phyloP scores from a whole-genome alignment of 1,284 basidiomycete genomes.

The Apiotrichum siamense region DNA sequence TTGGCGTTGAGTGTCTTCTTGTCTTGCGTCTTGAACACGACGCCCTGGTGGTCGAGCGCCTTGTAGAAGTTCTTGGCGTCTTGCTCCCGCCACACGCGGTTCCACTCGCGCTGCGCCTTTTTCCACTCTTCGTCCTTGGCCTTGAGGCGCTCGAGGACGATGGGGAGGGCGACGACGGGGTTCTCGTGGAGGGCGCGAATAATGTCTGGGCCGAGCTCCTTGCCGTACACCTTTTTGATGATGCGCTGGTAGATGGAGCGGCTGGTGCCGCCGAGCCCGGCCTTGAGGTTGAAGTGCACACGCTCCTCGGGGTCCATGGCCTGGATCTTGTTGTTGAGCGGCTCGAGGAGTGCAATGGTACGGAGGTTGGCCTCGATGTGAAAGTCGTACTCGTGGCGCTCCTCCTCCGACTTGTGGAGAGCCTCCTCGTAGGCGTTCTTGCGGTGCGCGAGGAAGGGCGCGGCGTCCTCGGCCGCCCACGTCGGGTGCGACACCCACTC shows the following conservation, averaged over 20 bases:
- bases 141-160: conserved; percentile 84
- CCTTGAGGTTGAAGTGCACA: conserved; percentile 71
- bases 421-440: conserved; percentile 97
- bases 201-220: conserved; percentile 69
- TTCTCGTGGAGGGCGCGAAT: conserved; percentile 88
- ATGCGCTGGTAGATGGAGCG: conserved; percentile 88
- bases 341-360: conserved; percentile 89
- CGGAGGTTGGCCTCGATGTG: conserved; percentile 87
- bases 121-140: conserved; percentile 98
- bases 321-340: conserved; percentile 76
- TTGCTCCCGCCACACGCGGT: conserved; percentile 93
- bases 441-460: conserved; percentile 90
- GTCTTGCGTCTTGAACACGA: conserved; percentile 90
- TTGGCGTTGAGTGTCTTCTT: conserved; percentile 93
- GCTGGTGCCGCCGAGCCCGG: conserved; percentile 82
- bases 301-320: conserved; percentile 87
- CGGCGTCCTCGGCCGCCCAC: conserved; percentile 91
- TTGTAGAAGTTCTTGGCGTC: conserved; percentile 98
- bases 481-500: conserved; percentile 96
- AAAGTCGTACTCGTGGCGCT: conserved; percentile 97
- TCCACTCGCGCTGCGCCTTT: conserved; percentile 90
- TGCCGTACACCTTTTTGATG: conserved; percentile 90
- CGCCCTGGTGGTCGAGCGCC: conserved; percentile 91
- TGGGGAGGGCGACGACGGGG: conserved; percentile 83
- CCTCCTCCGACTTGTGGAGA: conserved; percentile 93